These are phyloP conservation scores for Heritiera littoralis DNA, from an alignment of 345 rosid genomes.

Conservation along the genomic window DNA sequence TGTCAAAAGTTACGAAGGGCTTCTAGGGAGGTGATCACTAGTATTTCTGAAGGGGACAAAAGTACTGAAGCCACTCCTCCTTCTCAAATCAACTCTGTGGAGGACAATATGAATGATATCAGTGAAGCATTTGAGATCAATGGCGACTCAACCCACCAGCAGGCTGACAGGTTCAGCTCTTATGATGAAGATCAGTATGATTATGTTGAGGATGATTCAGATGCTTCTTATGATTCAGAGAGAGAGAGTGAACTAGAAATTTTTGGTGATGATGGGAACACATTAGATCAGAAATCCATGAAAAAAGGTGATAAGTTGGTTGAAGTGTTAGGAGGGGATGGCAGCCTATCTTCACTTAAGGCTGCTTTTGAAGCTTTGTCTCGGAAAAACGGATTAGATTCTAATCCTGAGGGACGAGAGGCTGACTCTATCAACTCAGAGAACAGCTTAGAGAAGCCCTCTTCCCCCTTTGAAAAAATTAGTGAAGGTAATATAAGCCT, in stretches of 20 bases:
- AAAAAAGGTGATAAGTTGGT: constrained; percentile 33
- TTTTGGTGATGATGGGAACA: constrained; percentile 35
- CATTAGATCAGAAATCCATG: constrained; percentile 28
- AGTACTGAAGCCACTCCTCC: constrained; percentile 32
- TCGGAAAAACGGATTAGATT: constrained; percentile 36
- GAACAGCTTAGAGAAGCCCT: constrained; percentile 30
- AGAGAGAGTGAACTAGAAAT: constrained; percentile 72
- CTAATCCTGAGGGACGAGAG: constrained; percentile 27
- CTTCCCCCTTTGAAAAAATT: constrained; percentile 25
- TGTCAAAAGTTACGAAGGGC: constrained; percentile 66
- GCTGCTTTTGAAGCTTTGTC: constrained; percentile 73
- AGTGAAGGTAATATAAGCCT: constrained; percentile 29
- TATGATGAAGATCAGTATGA: constrained; percentile 53
- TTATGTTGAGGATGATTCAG: constrained; percentile 48
- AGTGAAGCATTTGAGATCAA: constrained; percentile 65
- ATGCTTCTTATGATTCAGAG: constrained; percentile 47
- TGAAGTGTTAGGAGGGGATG: constrained; percentile 40
- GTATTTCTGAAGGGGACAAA: constrained; percentile 29
- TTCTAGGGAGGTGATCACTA: constrained; percentile 47
- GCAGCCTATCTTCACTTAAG: constrained; percentile 58
- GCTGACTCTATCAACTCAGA: constrained; percentile 20
- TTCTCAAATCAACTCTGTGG: constrained; percentile 38
- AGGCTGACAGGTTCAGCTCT: constrained; percentile 53
- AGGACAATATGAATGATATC: constrained; percentile 70
- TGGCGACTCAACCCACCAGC: constrained; percentile 37